Conservation (phyloP, 148 eudicot genomes). For the Silene conica region DNA sequence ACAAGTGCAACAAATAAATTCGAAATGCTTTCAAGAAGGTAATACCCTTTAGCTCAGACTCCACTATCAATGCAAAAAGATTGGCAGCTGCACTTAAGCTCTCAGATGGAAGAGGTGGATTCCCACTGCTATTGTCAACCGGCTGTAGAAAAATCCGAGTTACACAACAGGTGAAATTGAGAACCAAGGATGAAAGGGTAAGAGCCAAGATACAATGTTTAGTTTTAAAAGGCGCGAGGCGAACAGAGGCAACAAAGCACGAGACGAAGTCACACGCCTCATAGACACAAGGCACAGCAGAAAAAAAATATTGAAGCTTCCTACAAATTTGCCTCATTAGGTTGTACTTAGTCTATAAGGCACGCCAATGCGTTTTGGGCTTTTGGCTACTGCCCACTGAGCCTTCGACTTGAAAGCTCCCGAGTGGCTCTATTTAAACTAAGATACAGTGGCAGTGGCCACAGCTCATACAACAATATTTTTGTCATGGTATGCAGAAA, state of each 20-base stretch:
- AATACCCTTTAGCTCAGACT: slow-evolving; percentile 81
- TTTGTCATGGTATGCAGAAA: slow-evolving; percentile 4
- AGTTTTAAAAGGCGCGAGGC: not conserved
- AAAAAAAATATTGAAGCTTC: not conserved
- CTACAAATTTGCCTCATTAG: too few relatives aligned
- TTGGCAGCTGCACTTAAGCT: slow-evolving; percentile 74
- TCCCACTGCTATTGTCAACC: slow-evolving; percentile 41
- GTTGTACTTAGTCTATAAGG: too few relatives aligned
- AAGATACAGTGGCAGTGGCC: not conserved
- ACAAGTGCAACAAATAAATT: slow-evolving; percentile 3
- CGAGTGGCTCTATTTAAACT: not conserved
- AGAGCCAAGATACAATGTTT: not conserved
- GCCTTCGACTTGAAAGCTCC: not conserved
- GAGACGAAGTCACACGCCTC: not conserved
- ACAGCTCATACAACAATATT: not conserved
- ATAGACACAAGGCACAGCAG: not conserved
- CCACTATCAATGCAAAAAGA: slow-evolving; percentile 77
- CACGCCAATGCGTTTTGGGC: not conserved
- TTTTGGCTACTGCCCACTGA: not conserved
- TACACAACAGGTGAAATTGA: not conserved
- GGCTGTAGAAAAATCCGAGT: slow-evolving; percentile 38
- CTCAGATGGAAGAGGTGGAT: slow-evolving; percentile 56
- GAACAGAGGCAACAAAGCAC: not conserved
- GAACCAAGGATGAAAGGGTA: slow-evolving; percentile 11
- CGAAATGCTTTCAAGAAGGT: slow-evolving; percentile 12